Evolutionary conservation across 1,284 basidiomycete genomes (phyloP).

Genomic region (Papiliotrema laurentii): DNA sequence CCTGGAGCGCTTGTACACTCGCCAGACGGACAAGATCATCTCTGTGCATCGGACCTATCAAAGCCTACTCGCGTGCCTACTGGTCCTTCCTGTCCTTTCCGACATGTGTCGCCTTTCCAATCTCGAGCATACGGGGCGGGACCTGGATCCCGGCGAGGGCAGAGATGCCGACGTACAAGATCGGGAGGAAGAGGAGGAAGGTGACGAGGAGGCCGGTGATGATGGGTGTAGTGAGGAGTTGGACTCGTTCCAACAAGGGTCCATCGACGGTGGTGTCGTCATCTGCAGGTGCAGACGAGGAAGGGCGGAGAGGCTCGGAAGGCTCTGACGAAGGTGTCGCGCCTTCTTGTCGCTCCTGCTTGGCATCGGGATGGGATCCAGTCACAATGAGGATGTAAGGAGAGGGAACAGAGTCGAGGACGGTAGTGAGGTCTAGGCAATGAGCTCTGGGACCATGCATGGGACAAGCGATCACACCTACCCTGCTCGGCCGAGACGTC

Average conservation of each 20-base stretch:
- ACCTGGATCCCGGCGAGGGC: conserved; percentile 73
- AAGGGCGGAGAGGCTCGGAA: conserved; percentile 2
- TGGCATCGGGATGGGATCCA: conserved; percentile 21
- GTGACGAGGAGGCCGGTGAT: conserved; percentile 65
- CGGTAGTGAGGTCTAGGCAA: conserved; percentile 6
- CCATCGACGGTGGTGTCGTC: conserved; percentile 26
- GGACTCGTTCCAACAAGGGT: conserved; percentile 59
- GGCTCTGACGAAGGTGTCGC: conserved; percentile 16
- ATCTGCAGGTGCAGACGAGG: conserved; percentile 5
- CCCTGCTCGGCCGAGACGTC: conserved; percentile 13
- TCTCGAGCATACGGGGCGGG: conserved; percentile 45
- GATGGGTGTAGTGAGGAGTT: conserved; percentile 72
- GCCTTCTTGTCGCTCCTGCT: conserved; percentile 29
- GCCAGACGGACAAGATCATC: too few relatives aligned
- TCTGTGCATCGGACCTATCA: too few relatives aligned
- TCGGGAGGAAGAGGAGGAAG: conserved; percentile 67
- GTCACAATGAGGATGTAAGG: conserved; percentile 33
- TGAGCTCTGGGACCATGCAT: background rate
- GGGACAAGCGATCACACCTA: conserved; percentile 9
- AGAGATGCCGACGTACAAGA: conserved; percentile 61
- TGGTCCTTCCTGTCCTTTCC: conserved; percentile 74
- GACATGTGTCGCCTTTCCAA: conserved; percentile 51
- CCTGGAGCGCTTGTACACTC: too few relatives aligned
- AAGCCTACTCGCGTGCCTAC: too few relatives aligned
- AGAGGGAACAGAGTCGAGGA: background rate